phyloP scores from a whole-genome alignment of 2,329 filamentous ascomycete genomes.

The Coniochaeta sp. region DNA sequence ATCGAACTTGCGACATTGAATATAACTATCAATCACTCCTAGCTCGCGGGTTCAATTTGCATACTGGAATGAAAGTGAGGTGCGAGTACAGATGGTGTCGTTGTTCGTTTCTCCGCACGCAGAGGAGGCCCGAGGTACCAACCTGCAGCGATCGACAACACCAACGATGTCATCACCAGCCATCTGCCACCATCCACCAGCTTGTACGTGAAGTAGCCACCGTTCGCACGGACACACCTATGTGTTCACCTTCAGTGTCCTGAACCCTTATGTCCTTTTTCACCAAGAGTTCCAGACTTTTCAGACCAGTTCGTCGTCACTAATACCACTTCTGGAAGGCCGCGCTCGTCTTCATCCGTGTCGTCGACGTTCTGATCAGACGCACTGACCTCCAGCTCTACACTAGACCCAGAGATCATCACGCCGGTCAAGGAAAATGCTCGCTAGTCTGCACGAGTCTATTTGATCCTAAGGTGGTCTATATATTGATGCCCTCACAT shows the following conservation, averaged over 20 bases:
- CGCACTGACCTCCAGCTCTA: neutral
- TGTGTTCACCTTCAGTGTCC: neutral
- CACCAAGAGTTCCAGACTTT: neutral
- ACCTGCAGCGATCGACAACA: conserved; percentile 4
- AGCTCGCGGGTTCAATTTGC: too few species aligned
- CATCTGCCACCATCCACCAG: neutral
- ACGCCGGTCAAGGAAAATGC: too few species aligned
- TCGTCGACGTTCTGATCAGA: neutral
- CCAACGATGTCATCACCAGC: conserved; percentile 2
- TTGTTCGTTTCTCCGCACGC: neutral
- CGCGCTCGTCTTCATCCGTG: neutral
- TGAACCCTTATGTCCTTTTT: neutral
- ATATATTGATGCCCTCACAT: neutral
- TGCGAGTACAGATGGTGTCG: neutral
- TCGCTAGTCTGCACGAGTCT: neutral
- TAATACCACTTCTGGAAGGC: neutral
- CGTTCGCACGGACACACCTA: neutral
- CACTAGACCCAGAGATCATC: neutral
- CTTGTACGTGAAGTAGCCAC: neutral
- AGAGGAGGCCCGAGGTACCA: neutral
- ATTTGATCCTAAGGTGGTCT: neutral
- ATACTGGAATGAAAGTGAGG: neutral
- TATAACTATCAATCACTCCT: too few species aligned
- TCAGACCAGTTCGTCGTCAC: neutral
- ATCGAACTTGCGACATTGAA: too few species aligned